phyloP scores from a whole-genome alignment of 176 grass and related monocot species.

The Oryza brachyantha region DNA sequence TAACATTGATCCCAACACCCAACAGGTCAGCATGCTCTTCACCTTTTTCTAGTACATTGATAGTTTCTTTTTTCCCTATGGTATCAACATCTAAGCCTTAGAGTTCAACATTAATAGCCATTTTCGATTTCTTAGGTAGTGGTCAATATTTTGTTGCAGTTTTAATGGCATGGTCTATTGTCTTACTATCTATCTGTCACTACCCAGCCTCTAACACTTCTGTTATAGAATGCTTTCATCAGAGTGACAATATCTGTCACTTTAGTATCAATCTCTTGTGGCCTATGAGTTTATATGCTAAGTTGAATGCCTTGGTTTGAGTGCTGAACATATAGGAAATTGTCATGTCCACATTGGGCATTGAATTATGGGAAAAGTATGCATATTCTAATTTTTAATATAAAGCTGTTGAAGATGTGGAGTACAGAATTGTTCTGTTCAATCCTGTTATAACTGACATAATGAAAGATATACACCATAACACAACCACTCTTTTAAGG shows the following conservation, averaged over 20 bases:
- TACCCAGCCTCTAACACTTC: neutral
- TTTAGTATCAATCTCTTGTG: constrained; percentile 4
- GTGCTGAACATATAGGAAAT: neutral
- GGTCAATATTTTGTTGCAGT: neutral
- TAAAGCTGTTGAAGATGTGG: neutral
- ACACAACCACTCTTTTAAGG: neutral
- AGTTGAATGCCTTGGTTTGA: neutral
- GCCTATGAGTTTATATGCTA: neutral
- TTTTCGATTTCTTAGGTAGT: constrained; percentile 1
- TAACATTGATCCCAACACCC: constrained; percentile 56
- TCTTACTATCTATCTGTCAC: neutral
- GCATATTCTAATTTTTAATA: neutral
- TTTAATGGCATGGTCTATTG: neutral
- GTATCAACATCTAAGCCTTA: neutral
- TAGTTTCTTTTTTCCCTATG: neutral
- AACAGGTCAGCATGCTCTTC: constrained; percentile 59
- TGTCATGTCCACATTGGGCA: neutral
- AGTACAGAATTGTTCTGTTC: neutral
- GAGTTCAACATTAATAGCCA: neutral
- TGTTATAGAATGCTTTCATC: neutral
- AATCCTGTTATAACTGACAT: neutral
- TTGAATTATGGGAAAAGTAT: neutral
- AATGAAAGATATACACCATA: neutral
- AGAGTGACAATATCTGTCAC: neutral
- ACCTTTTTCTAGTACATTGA: neutral